Evolutionary conservation across 2,329 filamentous ascomycete genomes (phyloP).

Genomic region (Phoma sp.): DNA sequence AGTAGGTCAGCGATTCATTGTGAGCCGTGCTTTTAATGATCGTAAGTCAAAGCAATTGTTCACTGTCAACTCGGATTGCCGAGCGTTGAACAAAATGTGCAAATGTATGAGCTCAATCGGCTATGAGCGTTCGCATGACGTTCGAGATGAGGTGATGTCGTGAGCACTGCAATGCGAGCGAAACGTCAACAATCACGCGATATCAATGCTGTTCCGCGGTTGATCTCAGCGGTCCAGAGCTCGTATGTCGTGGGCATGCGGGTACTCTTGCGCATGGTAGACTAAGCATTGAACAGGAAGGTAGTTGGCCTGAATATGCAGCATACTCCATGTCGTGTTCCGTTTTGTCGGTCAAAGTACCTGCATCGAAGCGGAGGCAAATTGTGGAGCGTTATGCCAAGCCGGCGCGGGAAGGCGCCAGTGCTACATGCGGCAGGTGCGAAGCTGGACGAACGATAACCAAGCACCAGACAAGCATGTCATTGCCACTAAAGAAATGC

Average conservation of each 20-base stretch:
- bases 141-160: not conserved
- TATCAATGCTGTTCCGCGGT: not conserved
- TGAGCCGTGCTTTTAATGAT: no score
- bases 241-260: constrained; percentile 4
- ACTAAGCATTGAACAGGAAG: constrained; percentile 10
- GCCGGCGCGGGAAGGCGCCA: not conserved
- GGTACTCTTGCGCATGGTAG: not conserved
- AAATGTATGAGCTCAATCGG: no score
- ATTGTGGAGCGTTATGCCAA: not conserved
- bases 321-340: constrained; percentile 2
- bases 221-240: constrained; percentile 1
- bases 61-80: no score
- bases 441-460: constrained; percentile 9
- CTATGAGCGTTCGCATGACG: no score
- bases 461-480: constrained; percentile 26
- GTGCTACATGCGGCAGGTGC: constrained; percentile 2
- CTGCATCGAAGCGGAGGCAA: constrained; percentile 12
- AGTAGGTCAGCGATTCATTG: no score
- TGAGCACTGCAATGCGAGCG: not conserved
- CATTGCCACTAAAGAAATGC: constrained; percentile 11
- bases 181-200: not conserved
- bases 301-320: constrained; percentile 6
- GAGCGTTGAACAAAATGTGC: no score
- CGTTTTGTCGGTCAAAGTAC: constrained; percentile 12
- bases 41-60: no score